phyloP scores from a whole-genome alignment of 345 rosid genomes.

The thale cress (Arabidopsis thaliana) region DNA sequence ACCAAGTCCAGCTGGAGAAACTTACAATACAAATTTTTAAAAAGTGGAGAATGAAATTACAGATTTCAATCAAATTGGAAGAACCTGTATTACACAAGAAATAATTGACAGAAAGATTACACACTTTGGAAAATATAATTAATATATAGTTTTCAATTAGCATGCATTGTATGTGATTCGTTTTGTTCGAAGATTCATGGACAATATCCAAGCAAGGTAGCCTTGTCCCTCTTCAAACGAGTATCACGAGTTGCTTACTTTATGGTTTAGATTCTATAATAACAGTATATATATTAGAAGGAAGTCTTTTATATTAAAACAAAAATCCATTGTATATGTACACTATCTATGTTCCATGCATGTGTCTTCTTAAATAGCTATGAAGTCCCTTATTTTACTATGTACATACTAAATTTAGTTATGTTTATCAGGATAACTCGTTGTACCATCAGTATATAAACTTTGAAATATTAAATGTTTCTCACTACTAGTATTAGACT shows the following conservation, averaged over 20 bases:
- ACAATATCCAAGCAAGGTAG: constrained; percentile 44
- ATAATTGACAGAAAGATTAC: constrained; percentile 1
- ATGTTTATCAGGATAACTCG: not conserved
- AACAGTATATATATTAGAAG: not conserved
- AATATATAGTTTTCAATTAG: not conserved
- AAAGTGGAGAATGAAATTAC: constrained; percentile 4
- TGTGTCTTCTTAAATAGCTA: not conserved
- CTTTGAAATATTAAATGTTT: not conserved
- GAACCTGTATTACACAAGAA: constrained; percentile 41
- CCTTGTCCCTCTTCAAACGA: constrained; percentile 31
- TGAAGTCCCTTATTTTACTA: no score
- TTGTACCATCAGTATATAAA: not conserved
- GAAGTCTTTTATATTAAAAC: not conserved
- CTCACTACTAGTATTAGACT: no score
- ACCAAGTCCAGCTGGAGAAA: constrained; percentile 33
- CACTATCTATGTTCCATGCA: not conserved
- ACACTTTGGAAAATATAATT: not conserved
- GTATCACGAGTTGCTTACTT: constrained; percentile 34
- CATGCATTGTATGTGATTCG: constrained; percentile 18
- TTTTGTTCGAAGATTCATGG: constrained; percentile 21
- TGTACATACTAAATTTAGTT: not conserved
- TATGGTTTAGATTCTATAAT: not conserved
- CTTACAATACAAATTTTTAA: constrained; percentile 22
- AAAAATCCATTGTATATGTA: not conserved
- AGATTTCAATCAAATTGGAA: constrained; percentile 26